These are phyloP conservation scores for Solanum medicagineum DNA, from an alignment of 257 asterid genomes.

Conservation along the genomic window DNA sequence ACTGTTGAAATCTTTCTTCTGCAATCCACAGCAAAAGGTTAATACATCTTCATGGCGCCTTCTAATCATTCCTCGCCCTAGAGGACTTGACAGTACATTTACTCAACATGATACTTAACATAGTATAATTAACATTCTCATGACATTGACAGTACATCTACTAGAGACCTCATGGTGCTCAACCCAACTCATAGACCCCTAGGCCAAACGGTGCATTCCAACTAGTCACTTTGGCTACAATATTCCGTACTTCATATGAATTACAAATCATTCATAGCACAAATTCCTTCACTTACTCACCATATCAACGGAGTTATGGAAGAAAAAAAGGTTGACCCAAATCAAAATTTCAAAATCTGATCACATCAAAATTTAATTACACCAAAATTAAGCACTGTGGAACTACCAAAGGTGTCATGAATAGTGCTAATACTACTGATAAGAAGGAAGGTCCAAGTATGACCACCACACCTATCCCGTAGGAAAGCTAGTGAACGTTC, in stretches of 20 bases:
- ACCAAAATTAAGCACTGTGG: not conserved
- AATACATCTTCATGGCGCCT: not conserved
- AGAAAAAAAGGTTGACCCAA: not conserved
- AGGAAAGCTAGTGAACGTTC: not conserved
- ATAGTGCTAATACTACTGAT: not conserved
- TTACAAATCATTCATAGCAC: not conserved
- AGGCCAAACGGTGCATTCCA: not conserved
- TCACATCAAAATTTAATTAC: not conserved
- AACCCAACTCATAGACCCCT: not conserved
- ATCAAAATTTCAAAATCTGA: not conserved
- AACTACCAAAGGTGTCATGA: not conserved
- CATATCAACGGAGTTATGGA: not conserved
- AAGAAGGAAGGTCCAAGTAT: not conserved
- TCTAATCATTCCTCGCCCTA: not conserved
- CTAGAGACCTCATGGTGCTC: not conserved
- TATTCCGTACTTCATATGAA: not conserved
- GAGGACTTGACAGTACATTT: not conserved
- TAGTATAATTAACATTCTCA: not conserved
- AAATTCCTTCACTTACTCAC: not conserved
- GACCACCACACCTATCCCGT: not conserved
- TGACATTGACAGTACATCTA: not conserved
- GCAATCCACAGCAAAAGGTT: not conserved
- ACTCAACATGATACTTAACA: not conserved
- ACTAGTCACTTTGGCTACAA: not conserved
- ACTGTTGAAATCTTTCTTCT: not conserved